Evolutionary conservation across 2,329 filamentous ascomycete genomes (phyloP).

Genomic region (Claviceps quebecensis): DNA sequence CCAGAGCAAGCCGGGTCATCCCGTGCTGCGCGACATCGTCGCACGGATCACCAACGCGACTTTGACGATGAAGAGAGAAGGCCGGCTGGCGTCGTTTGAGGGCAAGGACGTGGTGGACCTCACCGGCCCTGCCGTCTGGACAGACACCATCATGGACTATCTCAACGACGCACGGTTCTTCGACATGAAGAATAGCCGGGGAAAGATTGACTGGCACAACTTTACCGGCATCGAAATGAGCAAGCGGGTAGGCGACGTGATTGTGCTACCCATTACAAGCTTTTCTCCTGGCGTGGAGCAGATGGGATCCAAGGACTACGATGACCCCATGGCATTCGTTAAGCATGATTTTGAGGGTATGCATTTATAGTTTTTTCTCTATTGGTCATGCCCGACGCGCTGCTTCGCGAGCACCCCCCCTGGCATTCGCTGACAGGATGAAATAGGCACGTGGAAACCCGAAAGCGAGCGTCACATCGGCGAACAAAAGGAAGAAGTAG

Average conservation of each 20-base stretch:
- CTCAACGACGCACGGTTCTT: slow-evolving; percentile 89
- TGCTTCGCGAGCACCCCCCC: neutral
- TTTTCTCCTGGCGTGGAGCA: slow-evolving; percentile 91
- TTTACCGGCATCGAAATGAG: slow-evolving; percentile 77
- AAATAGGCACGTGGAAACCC: slow-evolving; percentile 60
- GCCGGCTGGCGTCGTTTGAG: slow-evolving; percentile 43
- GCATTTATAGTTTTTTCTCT: slow-evolving; percentile 10
- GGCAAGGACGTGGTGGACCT: slow-evolving; percentile 80
- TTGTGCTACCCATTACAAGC: slow-evolving; percentile 88
- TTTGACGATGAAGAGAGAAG: slow-evolving; percentile 54
- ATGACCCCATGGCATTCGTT: slow-evolving; percentile 94
- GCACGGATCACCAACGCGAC: slow-evolving; percentile 74
- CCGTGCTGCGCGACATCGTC: slow-evolving; percentile 77
- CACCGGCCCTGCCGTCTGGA: slow-evolving; percentile 90
- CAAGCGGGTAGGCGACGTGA: slow-evolving; percentile 84
- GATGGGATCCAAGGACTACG: slow-evolving; percentile 78
- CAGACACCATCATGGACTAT: slow-evolving; percentile 79
- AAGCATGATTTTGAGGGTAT: slow-evolving; percentile 92
- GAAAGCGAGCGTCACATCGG: slow-evolving; percentile 59
- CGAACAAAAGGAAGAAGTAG: slow-evolving; percentile 18
- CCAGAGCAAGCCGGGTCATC: slow-evolving; percentile 87
- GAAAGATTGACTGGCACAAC: slow-evolving; percentile 69
- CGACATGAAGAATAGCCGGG: slow-evolving; percentile 55
- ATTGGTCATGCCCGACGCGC: neutral
- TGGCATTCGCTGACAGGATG: slow-evolving; percentile 9